A percentile compares a stretch with the other conserved stretches of the same genome.
Evolutionary conservation across 441 rosid species (phyloP).

Genomic region (Corymbia citriodora): DNA sequence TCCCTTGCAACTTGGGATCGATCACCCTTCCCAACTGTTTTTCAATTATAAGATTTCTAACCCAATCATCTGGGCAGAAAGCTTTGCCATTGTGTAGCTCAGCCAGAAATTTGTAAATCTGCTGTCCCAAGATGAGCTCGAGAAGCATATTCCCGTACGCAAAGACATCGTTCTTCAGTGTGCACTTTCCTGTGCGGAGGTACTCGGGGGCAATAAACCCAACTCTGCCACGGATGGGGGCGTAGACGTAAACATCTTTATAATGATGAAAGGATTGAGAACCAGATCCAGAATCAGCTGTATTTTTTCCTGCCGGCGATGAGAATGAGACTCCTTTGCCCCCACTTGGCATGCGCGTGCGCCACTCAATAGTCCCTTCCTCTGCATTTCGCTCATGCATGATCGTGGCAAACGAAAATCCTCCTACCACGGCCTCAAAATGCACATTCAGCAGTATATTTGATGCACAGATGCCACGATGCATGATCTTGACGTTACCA

Average conservation of each 20-base stretch:
- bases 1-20: neutral
- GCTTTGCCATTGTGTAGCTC: neutral
- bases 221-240: neutral
- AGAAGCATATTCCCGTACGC: neutral
- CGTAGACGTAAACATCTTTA: neutral
- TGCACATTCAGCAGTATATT: neutral
- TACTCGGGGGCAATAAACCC: neutral
- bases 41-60: neutral
- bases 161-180: neutral
- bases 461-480: neutral
- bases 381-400: neutral
- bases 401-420: neutral
- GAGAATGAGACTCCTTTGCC: neutral
- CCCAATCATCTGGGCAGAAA: neutral
- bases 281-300: neutral
- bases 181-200: neutral
- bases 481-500: neutral
- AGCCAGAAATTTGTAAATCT: neutral
- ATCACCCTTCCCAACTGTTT: neutral
- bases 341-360: neutral
- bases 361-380: neutral
- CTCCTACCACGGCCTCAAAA: neutral
- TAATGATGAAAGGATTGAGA: neutral
- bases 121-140: neutral
- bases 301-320: accelerated